Percentiles rank a stretch among this genome's conserved stretches.
Evolutionary conservation across 2,329 filamentous ascomycete species (phyloP).

Genomic region (Claviceps lovelessii): DNA sequence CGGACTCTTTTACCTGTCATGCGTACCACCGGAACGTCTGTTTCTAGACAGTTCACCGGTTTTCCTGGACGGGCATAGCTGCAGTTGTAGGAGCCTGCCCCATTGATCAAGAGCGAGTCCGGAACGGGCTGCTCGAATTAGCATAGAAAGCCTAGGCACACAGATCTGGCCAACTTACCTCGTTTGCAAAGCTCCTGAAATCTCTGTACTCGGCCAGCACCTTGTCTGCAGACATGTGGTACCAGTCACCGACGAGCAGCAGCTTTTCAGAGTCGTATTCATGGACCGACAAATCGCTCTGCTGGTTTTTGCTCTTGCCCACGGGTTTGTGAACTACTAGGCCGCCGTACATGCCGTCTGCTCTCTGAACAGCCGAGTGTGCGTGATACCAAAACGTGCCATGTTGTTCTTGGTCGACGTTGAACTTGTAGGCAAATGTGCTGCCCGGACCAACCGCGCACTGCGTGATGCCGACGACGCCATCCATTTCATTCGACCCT

Average conservation of each 20-base stretch:
- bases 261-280: constrained; percentile 21
- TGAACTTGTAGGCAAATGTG: constrained; percentile 40
- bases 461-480: constrained; percentile 45
- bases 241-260: constrained; percentile 24
- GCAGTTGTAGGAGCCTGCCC: constrained; percentile 12
- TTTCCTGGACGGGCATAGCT: constrained; percentile 9
- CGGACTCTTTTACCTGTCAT: constrained; percentile 4
- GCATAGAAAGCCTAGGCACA: not conserved
- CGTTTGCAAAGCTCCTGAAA: constrained; percentile 7
- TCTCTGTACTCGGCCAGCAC: constrained; percentile 14
- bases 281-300: constrained; percentile 4
- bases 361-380: constrained; percentile 39
- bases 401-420: constrained; percentile 33
- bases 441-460: constrained; percentile 43
- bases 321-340: constrained; percentile 21
- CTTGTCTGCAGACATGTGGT: constrained; percentile 22
- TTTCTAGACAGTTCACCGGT: constrained; percentile 6
- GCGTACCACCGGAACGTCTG: constrained; percentile 3
- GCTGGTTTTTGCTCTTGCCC: not conserved
- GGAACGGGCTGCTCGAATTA: constrained; percentile 21
- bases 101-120: constrained; percentile 27
- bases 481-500: constrained; percentile 45
- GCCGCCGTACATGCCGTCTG: constrained; percentile 10
- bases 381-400: constrained; percentile 54
- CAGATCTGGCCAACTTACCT: constrained; percentile 3